phyloP scores from a whole-genome alignment of 208 protist species.

The Leishmania arabica region DNA sequence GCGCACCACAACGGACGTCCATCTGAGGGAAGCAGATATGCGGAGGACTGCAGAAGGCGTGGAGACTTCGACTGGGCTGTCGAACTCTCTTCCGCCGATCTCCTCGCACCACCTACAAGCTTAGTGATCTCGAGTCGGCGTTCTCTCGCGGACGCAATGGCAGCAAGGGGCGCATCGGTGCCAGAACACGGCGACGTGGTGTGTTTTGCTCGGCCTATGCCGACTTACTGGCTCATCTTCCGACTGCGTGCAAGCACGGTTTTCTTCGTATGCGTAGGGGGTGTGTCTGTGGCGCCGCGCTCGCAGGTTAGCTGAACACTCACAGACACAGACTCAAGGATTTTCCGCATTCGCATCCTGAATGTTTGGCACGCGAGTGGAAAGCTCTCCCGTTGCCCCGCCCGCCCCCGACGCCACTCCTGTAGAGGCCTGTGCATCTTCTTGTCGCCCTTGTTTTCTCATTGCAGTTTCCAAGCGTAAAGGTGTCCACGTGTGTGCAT shows the following conservation, averaged over 20 bases:
- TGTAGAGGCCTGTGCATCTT: neutral
- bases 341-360: neutral
- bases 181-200: neutral
- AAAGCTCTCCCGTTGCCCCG: neutral
- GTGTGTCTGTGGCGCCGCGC: neutral
- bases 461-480: neutral
- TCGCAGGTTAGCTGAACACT: neutral
- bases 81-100: neutral
- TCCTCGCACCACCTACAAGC: neutral
- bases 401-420: neutral
- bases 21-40: neutral
- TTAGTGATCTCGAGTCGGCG: neutral
- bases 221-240: neutral
- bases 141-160: neutral
- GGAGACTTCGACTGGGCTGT: neutral
- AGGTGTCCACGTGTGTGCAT: neutral
- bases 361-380: neutral
- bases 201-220: neutral
- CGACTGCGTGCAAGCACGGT: neutral
- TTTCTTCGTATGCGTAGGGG: neutral
- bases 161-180: neutral
- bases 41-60: neutral
- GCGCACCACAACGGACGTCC: neutral
- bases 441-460: neutral
- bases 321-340: neutral